Base-by-base conservation (phyloP, 2,329 filamentous ascomycete genomes). In the Helotiales sp. region DNA sequence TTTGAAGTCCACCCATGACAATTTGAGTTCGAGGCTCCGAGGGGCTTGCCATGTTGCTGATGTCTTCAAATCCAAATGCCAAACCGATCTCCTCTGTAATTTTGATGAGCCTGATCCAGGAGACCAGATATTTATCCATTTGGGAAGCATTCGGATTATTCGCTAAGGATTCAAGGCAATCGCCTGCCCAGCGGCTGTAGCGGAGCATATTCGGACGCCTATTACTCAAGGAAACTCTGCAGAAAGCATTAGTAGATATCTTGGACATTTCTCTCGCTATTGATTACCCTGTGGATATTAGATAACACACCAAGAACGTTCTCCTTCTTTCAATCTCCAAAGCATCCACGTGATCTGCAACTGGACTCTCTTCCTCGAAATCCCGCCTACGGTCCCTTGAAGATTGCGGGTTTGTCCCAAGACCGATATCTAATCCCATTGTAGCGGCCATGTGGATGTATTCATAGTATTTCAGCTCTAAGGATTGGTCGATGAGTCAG, bases 1-100 rank as follows among this genome's bases (percentile, higher is more conserved):
- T 82, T 69, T 86, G 83, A 64, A 86, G 83, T 1, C 82, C 82
- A 50, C 81, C 84, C 40, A 87, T 74, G 1, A 81, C 80, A 47
- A 85, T 82, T 20, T 85, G 82, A 10, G 85, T 81, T 68, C 84
- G 82, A 1, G 82, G 78, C 68, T 87, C 85, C 0, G 83, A 81
- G 34, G 87, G 82, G 62, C 80, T 79, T 22, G 85, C 79, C 61
- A 80, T 69, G 34, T 65, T 69, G 15, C 57, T 65, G 3, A 69
- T 47, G 28, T 76, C 72, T 37, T 76, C 75, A 80, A 86, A 85
- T 57, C 81, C 80, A 68, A 87, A 86, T 15, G 84, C 80, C 3
- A 82, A 77, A 0, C 81, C 82, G 22, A 86, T 82, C 65, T 86
- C 82, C 67, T 87, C 85, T n/a, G 81, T 83, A 64, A 87, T 81